Conservation (phyloP, 1,284 basidiomycete species). For the Microbotryum intermedium region DNA sequence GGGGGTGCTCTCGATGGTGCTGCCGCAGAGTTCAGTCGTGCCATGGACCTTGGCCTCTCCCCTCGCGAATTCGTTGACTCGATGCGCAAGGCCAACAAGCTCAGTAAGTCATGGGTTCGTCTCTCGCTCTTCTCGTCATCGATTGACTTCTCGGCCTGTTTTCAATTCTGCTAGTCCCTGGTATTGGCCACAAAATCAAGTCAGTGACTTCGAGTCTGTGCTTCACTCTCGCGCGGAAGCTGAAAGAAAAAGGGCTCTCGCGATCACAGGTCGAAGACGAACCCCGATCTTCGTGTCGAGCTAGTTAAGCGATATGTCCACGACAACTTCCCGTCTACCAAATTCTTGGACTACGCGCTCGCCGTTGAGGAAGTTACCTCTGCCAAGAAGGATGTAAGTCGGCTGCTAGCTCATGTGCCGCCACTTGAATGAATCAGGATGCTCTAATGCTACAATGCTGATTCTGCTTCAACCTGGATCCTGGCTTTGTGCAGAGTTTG, state of each 20-base stretch:
- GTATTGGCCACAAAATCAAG: slow-evolving; percentile 99
- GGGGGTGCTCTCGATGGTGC: slow-evolving; percentile 99
- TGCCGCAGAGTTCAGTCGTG: slow-evolving; percentile 87
- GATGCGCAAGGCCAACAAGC: slow-evolving; percentile 90
- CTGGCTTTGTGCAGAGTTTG: slow-evolving; percentile 41
- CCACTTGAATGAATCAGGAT: background rate
- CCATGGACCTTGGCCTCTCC: slow-evolving; percentile 80
- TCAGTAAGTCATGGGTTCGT: slow-evolving; percentile 43
- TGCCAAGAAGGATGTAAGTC: slow-evolving; percentile 83
- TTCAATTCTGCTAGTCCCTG: slow-evolving; percentile 55
- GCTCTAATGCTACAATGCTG: background rate
- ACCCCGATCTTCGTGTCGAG: slow-evolving; percentile 77
- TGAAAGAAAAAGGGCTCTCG: no score
- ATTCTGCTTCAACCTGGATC: no score
- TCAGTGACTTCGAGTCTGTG: background rate
- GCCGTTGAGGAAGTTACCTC: slow-evolving; percentile 90
- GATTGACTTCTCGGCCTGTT: background rate
- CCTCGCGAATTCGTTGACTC: slow-evolving; percentile 97
- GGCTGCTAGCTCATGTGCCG: slow-evolving; percentile 17
- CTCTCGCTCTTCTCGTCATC: background rate
- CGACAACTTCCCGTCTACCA: slow-evolving; percentile 82
- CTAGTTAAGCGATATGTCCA: slow-evolving; percentile 94
- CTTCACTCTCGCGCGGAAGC: background rate
- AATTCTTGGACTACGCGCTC: slow-evolving; percentile 85
- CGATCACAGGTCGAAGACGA: slow-evolving; percentile 48